Conservation (phyloP, 345 rosid genomes). For the Punica granatum region DNA sequence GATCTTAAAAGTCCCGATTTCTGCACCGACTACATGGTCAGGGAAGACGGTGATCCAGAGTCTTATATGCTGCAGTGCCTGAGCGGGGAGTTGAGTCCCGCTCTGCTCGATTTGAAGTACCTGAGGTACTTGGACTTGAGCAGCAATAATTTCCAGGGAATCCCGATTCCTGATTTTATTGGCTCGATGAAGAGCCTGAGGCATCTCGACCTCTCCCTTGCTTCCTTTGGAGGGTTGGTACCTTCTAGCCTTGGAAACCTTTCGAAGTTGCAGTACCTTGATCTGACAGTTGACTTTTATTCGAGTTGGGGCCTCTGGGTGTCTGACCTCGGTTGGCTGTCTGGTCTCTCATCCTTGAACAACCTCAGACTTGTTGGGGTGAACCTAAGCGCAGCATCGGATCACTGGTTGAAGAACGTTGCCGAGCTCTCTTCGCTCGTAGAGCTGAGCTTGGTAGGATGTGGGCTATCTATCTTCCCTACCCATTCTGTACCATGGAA, state of each 20-base stretch:
- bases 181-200: conserved; percentile 16
- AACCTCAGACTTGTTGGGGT: conserved; percentile 13
- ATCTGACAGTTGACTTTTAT: conserved; percentile 2
- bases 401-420: conserved; percentile 14
- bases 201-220: conserved; percentile 19
- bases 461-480: conserved; percentile 17
- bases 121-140: conserved; percentile 20
- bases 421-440: conserved; percentile 20
- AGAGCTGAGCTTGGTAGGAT: conserved; percentile 15
- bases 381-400: conserved; percentile 8
- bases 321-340: conserved; percentile 16
- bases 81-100: conserved; percentile 16
- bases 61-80: conserved; percentile 2
- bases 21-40: not conserved
- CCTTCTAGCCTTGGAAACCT: conserved; percentile 24
- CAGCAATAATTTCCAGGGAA: conserved; percentile 16
- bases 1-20: conserved; percentile 13
- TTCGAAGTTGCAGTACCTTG: conserved; percentile 19
- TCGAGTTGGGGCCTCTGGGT: not conserved
- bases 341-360: conserved; percentile 15
- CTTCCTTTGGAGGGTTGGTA: conserved; percentile 13
- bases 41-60: not conserved
- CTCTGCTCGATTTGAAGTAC: conserved; percentile 16
- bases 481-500: conserved; percentile 7
- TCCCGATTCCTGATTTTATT: conserved; percentile 13